phyloP scores from a whole-genome alignment of 441 rosid genomes.

The Brassica hybrid region DNA sequence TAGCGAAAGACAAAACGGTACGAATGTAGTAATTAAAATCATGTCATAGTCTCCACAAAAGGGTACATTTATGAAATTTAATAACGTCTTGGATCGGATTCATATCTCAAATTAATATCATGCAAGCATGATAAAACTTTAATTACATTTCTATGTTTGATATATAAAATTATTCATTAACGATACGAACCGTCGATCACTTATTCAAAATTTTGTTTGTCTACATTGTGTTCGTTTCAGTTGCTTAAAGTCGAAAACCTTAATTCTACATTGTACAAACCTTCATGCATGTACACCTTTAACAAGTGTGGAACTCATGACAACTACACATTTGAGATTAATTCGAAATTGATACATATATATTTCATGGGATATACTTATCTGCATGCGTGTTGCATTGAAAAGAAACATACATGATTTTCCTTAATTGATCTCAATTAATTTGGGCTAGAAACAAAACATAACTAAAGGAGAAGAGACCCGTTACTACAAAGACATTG shows the following conservation, averaged over 20 bases:
- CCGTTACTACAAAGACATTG: constrained; percentile 44
- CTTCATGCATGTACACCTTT: not conserved
- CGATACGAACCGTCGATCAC: not conserved
- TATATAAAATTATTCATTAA: constrained; percentile 14
- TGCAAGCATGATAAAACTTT: constrained; percentile 12
- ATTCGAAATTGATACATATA: not conserved
- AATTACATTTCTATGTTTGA: constrained; percentile 2
- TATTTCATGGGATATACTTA: not conserved
- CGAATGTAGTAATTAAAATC: constrained; percentile 23
- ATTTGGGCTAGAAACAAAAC: constrained; percentile 34
- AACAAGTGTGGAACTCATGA: not conserved
- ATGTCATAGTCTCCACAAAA: constrained; percentile 39
- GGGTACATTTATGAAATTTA: constrained; percentile 13
- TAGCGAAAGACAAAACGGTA: constrained; percentile 39
- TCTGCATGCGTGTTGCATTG: not conserved
- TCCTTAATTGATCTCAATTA: constrained; percentile 15
- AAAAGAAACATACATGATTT: not conserved
- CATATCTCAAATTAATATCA: constrained; percentile 32
- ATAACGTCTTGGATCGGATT: constrained; percentile 36
- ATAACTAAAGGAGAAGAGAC: constrained; percentile 24
- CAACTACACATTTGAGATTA: not conserved
- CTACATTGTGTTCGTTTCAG: not conserved
- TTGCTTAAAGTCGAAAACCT: not conserved
- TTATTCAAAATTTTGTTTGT: not conserved
- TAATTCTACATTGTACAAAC: not conserved